phyloP scores from a whole-genome alignment of 306 rosid genomes.

The Purshia tridentata region DNA sequence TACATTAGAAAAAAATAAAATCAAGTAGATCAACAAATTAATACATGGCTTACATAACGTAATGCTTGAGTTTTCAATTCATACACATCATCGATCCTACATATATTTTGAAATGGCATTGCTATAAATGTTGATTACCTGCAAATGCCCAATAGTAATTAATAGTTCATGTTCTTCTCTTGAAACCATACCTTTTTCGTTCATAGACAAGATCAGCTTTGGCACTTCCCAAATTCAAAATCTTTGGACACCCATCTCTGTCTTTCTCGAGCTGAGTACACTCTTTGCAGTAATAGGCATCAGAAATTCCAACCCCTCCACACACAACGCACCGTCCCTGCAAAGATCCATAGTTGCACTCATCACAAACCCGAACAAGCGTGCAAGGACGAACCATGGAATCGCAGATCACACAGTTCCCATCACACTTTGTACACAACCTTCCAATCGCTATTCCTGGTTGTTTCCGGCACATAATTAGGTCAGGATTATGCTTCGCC shows the following conservation, averaged over 20 bases:
- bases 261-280: constrained; percentile 93
- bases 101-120: too few relatives aligned
- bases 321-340: constrained; percentile 80
- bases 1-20: too few relatives aligned
- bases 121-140: too few relatives aligned
- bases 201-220: constrained; percentile 78
- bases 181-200: constrained; percentile 81
- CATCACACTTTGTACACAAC: constrained; percentile 77
- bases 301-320: constrained; percentile 87
- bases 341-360: constrained; percentile 77
- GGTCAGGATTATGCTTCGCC: constrained; percentile 69
- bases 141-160: too few relatives aligned
- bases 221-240: constrained; percentile 79
- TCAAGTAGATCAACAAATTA: too few relatives aligned
- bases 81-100: too few relatives aligned
- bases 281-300: constrained; percentile 87
- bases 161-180: not conserved
- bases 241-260: constrained; percentile 87
- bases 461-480: constrained; percentile 86
- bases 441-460: constrained; percentile 82
- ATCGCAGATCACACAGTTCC: constrained; percentile 77
- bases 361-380: constrained; percentile 75
- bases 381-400: constrained; percentile 85
- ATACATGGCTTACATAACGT: too few relatives aligned
- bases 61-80: too few relatives aligned